phyloP scores from a whole-genome alignment of 176 grass and related monocot species.

The Triticum monococcum region DNA sequence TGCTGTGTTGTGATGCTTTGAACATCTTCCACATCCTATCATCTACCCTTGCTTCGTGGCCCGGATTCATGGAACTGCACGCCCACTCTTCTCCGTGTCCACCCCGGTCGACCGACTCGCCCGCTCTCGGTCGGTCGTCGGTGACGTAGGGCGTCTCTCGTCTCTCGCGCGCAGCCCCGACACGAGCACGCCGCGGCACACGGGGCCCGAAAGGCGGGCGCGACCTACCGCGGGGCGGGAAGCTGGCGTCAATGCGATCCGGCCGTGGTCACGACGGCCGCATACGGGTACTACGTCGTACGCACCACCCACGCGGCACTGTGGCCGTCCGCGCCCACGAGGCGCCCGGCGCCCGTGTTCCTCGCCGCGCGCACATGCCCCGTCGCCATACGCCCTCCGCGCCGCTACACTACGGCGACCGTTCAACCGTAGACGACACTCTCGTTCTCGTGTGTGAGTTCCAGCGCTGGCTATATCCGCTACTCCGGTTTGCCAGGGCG shows the following conservation, averaged over 20 bases:
- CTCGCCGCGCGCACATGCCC: neutral
- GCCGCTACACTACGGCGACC: conserved; percentile 1
- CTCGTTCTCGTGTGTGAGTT: neutral
- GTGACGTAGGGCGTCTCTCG: neutral
- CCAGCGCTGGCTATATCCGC: neutral
- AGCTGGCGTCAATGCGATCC: neutral
- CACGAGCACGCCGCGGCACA: conserved; percentile 12
- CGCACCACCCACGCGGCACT: neutral
- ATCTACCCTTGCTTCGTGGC: no score
- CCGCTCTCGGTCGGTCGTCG: neutral
- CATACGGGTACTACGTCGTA: neutral
- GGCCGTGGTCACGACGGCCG: neutral
- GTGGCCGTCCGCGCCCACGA: neutral
- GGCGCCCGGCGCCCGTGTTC: neutral
- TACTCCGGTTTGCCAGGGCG: neutral
- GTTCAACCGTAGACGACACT: neutral
- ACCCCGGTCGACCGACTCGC: no score
- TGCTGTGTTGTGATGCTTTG: no score
- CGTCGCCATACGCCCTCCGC: neutral
- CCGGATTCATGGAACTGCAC: neutral
- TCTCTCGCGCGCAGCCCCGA: neutral
- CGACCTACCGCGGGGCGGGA: conserved; percentile 23
- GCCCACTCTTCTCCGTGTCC: no score
- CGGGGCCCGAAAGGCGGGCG: conserved; percentile 26
- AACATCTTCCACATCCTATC: no score